A percentile compares a stretch with the other conserved stretches of the same genome.
Conservation (phyloP, 2,329 filamentous ascomycete genomes). For the Chaetomium sp. region DNA sequence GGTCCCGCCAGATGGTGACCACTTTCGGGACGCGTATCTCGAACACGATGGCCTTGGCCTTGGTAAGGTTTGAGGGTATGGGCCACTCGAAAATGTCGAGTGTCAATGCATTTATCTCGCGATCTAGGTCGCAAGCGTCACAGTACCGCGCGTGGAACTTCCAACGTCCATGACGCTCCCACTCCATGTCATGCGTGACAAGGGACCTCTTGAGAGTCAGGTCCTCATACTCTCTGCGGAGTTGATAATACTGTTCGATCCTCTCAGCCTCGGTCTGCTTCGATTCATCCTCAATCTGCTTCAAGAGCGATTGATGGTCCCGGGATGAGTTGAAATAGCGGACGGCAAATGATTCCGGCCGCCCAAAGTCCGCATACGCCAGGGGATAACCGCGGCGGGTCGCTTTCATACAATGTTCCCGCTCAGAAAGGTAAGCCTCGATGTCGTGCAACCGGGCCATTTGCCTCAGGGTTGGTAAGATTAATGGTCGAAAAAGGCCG, state of each 20-base stretch:
- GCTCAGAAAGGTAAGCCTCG: conserved; percentile 23
- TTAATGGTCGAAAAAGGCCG: conserved; percentile 16
- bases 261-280: neutral
- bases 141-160: neutral
- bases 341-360: conserved; percentile 25
- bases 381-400: conserved; percentile 12
- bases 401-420: neutral
- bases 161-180: neutral
- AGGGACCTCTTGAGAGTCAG: neutral
- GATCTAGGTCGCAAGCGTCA: neutral
- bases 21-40: conserved; percentile 24
- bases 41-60: conserved; percentile 20
- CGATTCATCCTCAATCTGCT: neutral
- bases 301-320: conserved; percentile 17
- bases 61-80: neutral
- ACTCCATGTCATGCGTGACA: neutral
- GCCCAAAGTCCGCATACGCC: conserved; percentile 22
- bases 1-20: conserved; percentile 20
- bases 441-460: conserved; percentile 23
- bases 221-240: neutral
- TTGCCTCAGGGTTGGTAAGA: conserved; percentile 21
- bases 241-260: conserved; percentile 10
- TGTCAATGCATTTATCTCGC: neutral
- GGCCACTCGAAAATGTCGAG: conserved; percentile 25
- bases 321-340: conserved; percentile 24